phyloP scores from a whole-genome alignment of 108 stramenopile species.

The Schizochytrium sp. region DNA sequence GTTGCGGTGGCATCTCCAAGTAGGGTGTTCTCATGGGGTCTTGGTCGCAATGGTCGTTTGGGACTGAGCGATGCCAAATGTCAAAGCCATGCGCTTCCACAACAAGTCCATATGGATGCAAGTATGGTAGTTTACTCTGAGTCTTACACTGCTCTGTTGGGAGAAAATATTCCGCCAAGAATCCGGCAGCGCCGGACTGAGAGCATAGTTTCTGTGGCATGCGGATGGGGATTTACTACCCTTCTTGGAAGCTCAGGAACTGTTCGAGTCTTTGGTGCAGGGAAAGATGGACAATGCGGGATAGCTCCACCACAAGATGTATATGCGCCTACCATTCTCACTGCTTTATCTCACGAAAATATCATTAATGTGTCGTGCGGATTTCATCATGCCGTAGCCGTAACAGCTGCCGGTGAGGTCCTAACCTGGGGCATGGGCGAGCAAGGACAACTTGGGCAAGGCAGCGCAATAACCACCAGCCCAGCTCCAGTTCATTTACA shows the following conservation, averaged over 20 bases:
- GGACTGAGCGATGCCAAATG: neutral
- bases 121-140: neutral
- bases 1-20: constrained; percentile 1
- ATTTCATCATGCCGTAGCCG: constrained; percentile 1
- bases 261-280: neutral
- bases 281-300: constrained; percentile 8
- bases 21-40: constrained; percentile 10
- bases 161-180: neutral
- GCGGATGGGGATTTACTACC: neutral
- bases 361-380: neutral
- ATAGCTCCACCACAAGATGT: neutral
- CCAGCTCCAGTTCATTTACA: neutral
- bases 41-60: neutral
- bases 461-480: neutral
- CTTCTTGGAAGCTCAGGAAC: neutral
- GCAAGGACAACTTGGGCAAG: neutral
- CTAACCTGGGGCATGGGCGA: neutral
- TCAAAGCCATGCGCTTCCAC: neutral
- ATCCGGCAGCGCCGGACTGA: neutral
- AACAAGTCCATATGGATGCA: neutral
- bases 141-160: neutral
- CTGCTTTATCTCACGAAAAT: neutral
- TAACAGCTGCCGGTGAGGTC: neutral
- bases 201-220: neutral
- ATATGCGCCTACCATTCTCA: neutral